Evolutionary conservation across 257 asterid species (phyloP).

Genomic region (Primulina eburnea): DNA sequence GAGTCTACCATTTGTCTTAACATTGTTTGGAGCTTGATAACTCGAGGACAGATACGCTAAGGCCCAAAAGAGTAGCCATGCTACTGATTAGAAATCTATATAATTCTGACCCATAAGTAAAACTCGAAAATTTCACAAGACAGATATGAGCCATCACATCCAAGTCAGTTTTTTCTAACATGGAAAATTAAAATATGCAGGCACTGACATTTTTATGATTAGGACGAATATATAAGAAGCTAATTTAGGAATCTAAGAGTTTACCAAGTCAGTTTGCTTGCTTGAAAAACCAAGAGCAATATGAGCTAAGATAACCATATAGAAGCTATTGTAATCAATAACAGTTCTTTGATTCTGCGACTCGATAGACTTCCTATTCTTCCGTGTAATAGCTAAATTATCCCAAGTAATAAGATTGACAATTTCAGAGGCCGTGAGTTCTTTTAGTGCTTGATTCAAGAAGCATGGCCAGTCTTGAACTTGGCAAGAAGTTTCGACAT

Average conservation of each 20-base stretch:
- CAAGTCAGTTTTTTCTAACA: not conserved
- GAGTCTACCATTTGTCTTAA: not conserved
- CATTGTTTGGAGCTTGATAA: not conserved
- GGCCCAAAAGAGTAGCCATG: not conserved
- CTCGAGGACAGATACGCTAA: not conserved
- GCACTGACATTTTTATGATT: not conserved
- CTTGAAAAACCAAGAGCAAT: conserved; percentile 92
- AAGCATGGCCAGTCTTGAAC: conserved; percentile 98
- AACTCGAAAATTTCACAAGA: not conserved
- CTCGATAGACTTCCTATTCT: conserved; percentile 80
- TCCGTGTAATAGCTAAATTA: conserved; percentile 73
- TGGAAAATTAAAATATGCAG: not conserved
- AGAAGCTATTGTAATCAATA: conserved; percentile 82
- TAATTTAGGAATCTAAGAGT: conserved; percentile 1
- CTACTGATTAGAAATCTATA: not conserved
- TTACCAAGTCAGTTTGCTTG: conserved; percentile 81
- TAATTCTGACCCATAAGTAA: too few species aligned
- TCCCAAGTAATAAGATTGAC: conserved; percentile 92
- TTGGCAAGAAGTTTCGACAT: conserved; percentile 81
- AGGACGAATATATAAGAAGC: conserved; percentile 3
- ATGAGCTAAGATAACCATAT: conserved; percentile 73
- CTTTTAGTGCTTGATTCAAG: conserved; percentile 76
- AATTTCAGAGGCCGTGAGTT: conserved; percentile 87
- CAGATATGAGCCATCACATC: not conserved
- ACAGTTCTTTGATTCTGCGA: conserved; percentile 89